Evolutionary conservation across 2,329 filamentous ascomycete genomes (phyloP).

Genomic region (Exserohilum rostratum): DNA sequence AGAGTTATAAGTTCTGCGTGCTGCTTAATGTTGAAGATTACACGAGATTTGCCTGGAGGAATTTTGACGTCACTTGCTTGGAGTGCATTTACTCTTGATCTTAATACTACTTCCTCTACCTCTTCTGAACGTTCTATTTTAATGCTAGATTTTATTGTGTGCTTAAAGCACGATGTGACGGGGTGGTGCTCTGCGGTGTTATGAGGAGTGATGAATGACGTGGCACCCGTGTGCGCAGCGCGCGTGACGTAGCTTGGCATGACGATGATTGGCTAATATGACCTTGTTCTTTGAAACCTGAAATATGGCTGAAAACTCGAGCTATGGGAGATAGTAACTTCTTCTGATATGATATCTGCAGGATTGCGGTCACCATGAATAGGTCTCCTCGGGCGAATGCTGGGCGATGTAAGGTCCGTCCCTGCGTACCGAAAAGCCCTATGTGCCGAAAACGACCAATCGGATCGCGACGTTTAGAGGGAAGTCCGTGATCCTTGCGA

Average conservation of each 20-base stretch:
- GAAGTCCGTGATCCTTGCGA: no score
- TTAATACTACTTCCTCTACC: neutral
- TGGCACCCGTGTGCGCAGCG: neutral
- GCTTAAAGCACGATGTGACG: neutral
- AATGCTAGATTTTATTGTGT: neutral
- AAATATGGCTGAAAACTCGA: neutral
- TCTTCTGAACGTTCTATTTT: neutral
- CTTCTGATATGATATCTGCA: neutral
- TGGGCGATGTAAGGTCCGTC: no score
- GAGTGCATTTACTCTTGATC: neutral
- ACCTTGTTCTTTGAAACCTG: neutral
- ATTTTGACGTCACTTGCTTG: neutral
- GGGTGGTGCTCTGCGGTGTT: neutral
- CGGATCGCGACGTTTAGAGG: no score
- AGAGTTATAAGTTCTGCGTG: neutral
- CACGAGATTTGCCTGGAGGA: neutral
- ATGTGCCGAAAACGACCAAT: no score
- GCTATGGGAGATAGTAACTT: neutral
- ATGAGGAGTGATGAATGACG: neutral
- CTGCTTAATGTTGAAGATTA: neutral
- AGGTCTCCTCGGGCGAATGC: no score
- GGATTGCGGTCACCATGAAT: neutral
- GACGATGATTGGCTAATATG: neutral
- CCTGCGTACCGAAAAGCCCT: no score
- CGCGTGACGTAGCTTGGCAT: neutral